Percentiles rank a stretch among this genome's conserved stretches.
phyloP scores from a whole-genome alignment of 2,329 filamentous ascomycete genomes.

The Cercospora brassicicola region DNA sequence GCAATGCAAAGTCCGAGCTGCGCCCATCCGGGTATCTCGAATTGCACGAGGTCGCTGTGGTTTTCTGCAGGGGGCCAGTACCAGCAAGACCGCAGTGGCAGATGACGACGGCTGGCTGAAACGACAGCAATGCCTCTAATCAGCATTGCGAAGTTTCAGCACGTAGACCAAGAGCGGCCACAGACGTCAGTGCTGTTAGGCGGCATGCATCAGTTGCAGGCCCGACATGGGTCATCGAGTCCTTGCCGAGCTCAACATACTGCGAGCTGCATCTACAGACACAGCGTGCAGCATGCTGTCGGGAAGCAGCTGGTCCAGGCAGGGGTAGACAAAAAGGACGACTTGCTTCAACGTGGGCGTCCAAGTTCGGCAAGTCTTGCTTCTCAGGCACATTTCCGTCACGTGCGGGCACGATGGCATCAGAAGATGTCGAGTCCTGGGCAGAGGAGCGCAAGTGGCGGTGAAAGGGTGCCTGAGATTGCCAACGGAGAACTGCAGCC shows the following conservation, averaged over 20 bases:
- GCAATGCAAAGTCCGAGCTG: constrained; percentile 17
- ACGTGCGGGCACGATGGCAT: constrained; percentile 13
- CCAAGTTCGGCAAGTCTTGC: constrained; percentile 22
- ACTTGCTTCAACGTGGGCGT: constrained; percentile 12
- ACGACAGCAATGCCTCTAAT: background rate
- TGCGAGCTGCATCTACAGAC: background rate
- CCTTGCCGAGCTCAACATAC: background rate
- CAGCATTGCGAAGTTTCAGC: background rate
- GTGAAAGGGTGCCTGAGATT: constrained; percentile 32
- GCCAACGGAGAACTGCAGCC: constrained; percentile 34
- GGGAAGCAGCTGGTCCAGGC: constrained; percentile 8
- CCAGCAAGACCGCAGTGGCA: background rate
- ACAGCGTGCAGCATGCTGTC: constrained; percentile 15
- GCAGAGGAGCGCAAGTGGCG: constrained; percentile 33
- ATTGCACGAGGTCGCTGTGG: constrained; percentile 11
- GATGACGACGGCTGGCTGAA: background rate
- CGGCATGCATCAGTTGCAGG: background rate
- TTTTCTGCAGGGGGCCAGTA: background rate
- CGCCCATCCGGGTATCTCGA: constrained; percentile 18
- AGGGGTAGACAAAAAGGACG: background rate
- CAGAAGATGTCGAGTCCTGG: constrained; percentile 7
- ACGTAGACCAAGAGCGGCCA: background rate
- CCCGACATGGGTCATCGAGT: background rate
- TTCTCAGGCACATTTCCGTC: constrained; percentile 7
- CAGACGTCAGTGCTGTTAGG: background rate